A percentile compares a stretch with the other conserved stretches of the same genome.
These are phyloP conservation scores for Diaporthe vaccinii DNA, from an alignment of 2,329 filamentous ascomycete genomes.

Conservation along the genomic window DNA sequence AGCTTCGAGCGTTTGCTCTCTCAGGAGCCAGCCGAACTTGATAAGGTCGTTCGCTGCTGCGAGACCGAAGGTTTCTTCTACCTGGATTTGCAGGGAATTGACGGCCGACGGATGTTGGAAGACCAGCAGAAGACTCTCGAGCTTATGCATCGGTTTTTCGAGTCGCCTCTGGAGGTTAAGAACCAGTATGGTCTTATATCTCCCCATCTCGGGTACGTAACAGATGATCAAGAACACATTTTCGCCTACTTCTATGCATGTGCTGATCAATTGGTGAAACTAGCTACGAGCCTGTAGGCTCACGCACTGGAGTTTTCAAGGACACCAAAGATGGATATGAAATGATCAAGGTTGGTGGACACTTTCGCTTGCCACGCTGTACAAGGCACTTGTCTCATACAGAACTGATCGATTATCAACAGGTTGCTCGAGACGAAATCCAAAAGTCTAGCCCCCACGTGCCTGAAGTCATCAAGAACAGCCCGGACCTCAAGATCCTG, in stretches of 20 bases:
- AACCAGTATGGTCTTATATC: constrained; percentile 68
- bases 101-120: constrained; percentile 65
- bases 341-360: constrained; percentile 60
- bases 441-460: constrained; percentile 53
- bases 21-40: constrained; percentile 66
- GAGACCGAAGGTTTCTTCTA: constrained; percentile 68
- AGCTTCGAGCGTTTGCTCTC: constrained; percentile 66
- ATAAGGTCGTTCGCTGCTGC: constrained; percentile 64
- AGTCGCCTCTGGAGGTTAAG: constrained; percentile 65
- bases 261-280: not conserved
- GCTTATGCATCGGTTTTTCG: constrained; percentile 70
- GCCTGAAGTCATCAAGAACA: constrained; percentile 62
- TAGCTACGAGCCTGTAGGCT: constrained; percentile 64
- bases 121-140: constrained; percentile 66
- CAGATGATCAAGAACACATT: not conserved
- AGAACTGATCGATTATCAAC: constrained; percentile 56
- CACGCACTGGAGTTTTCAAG: constrained; percentile 60
- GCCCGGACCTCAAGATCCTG: constrained; percentile 60
- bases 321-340: constrained; percentile 66
- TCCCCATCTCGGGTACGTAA: constrained; percentile 63
- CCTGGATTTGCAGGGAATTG: constrained; percentile 65
- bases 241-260: not conserved
- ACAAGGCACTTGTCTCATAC: not conserved
- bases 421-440: constrained; percentile 53
- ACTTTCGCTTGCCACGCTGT: not conserved